phyloP scores from a whole-genome alignment of 306 rosid species.

The Lathyrus aphaca region DNA sequence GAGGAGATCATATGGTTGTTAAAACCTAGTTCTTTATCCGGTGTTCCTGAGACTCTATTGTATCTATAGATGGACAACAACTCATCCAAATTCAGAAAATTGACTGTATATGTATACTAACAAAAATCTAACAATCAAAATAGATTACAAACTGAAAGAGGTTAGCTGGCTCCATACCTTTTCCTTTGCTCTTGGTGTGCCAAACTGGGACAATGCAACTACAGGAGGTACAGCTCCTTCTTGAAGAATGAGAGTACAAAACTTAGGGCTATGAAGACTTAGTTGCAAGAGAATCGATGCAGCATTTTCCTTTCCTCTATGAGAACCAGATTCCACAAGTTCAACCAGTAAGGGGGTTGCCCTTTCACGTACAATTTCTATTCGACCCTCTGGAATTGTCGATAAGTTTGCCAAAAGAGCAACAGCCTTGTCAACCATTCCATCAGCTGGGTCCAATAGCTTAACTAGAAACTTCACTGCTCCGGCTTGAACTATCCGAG shows the following conservation, averaged over 20 bases:
- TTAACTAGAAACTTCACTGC: conserved; percentile 78
- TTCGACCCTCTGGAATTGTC: conserved; percentile 76
- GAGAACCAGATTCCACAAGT: conserved; percentile 80
- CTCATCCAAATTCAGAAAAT: conserved; percentile 17
- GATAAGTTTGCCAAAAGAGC: conserved; percentile 91
- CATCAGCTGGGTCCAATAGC: conserved; percentile 66
- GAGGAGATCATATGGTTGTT: not conserved
- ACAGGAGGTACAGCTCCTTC: conserved; percentile 99
- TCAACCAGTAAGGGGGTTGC: conserved; percentile 88
- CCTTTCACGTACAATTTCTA: conserved; percentile 66
- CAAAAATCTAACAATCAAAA: conserved; percentile 15
- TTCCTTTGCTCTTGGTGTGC: conserved; percentile 90
- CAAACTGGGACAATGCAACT: conserved; percentile 86
- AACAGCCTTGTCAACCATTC: conserved; percentile 91
- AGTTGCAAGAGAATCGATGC: conserved; percentile 82
- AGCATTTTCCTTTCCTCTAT: conserved; percentile 91
- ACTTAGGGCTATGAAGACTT: conserved; percentile 77
- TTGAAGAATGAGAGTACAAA: conserved; percentile 84
- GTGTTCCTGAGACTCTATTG: not conserved
- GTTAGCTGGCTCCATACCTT: conserved; percentile 62
- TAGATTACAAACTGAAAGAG: conserved; percentile 12
- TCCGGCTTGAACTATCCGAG: conserved; percentile 89
- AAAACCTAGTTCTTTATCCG: not conserved
- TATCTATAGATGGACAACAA: not conserved
- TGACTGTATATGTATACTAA: not conserved